These are phyloP conservation scores for Ramaria sp. DNA, from an alignment of 768 basidiomycete genomes.

Conservation along the genomic window DNA sequence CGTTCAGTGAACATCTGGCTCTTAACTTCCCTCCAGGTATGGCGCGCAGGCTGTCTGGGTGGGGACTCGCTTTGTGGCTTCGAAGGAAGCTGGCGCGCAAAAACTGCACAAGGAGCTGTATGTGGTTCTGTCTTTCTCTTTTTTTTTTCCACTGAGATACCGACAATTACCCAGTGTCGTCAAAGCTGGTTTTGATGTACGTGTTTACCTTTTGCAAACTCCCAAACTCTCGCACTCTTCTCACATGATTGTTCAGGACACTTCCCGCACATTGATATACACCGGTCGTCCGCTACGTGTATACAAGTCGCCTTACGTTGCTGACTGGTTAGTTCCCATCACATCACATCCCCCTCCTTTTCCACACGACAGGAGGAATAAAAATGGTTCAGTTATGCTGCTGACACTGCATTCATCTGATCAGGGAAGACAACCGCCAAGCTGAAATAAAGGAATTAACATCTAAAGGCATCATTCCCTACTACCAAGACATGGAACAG, in stretches of 20 bases:
- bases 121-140: slow-evolving; percentile 11
- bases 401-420: slow-evolving; percentile 2
- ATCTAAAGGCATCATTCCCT: slow-evolving; percentile 72
- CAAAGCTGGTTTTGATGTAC: slow-evolving; percentile 49
- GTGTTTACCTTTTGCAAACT: background rate
- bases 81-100: slow-evolving; percentile 70
- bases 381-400: too few species aligned
- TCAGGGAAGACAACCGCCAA: slow-evolving; percentile 67
- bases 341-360: background rate
- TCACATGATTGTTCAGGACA: slow-evolving; percentile 31
- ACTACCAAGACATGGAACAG: slow-evolving; percentile 56
- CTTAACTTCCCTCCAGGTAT: too few species aligned
- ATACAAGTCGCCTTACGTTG: slow-evolving; percentile 72
- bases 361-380: too few species aligned
- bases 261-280: slow-evolving; percentile 76
- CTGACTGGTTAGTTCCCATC: slow-evolving; percentile 53
- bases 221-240: background rate
- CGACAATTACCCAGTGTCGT: slow-evolving; percentile 25
- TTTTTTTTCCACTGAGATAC: background rate
- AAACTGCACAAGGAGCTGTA: slow-evolving; percentile 72
- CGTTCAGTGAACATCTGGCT: slow-evolving; percentile 12
- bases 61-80: slow-evolving; percentile 80
- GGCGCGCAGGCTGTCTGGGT: slow-evolving; percentile 49
- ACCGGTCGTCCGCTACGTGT: slow-evolving; percentile 87
- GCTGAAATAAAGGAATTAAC: slow-evolving; percentile 78